phyloP scores from a whole-genome alignment of 192 early-diverging fungal genomes.

The Coemansia pectinata region DNA sequence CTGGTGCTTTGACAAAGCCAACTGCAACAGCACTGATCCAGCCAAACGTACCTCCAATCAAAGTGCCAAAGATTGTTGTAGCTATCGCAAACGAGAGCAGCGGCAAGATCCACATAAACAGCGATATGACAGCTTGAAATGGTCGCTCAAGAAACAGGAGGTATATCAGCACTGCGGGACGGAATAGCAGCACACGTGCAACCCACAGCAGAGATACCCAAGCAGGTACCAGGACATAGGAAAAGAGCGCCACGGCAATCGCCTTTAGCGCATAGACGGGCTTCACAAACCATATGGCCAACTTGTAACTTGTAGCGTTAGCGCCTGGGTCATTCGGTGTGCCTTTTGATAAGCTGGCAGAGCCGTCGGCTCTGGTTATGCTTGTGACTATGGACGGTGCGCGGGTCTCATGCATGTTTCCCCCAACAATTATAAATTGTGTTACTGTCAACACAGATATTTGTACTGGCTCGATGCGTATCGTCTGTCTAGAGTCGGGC shows the following conservation, averaged over 20 bases:
- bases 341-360: background rate
- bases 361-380: background rate
- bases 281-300: background rate
- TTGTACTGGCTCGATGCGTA: background rate
- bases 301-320: background rate
- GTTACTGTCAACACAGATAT: constrained; percentile 12
- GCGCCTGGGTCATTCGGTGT: background rate
- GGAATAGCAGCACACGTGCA: constrained; percentile 20
- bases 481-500: background rate
- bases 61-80: constrained; percentile 22
- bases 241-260: constrained; percentile 4
- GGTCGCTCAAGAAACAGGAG: constrained; percentile 43
- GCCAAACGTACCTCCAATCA: constrained; percentile 37
- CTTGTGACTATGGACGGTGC: background rate
- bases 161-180: constrained; percentile 40
- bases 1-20: background rate
- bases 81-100: constrained; percentile 25
- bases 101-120: constrained; percentile 45
- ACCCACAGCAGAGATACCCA: constrained; percentile 18
- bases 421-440: constrained; percentile 1
- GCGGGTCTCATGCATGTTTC: background rate
- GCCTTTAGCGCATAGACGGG: background rate
- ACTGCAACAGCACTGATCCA: constrained; percentile 36
- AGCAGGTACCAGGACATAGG: constrained; percentile 13
- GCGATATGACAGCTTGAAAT: constrained; percentile 17